Percentiles rank a stretch among this genome's conserved stretches.
Evolutionary conservation across 805 yeast species (phyloP).

Genomic region (Ogataea methylovora): DNA sequence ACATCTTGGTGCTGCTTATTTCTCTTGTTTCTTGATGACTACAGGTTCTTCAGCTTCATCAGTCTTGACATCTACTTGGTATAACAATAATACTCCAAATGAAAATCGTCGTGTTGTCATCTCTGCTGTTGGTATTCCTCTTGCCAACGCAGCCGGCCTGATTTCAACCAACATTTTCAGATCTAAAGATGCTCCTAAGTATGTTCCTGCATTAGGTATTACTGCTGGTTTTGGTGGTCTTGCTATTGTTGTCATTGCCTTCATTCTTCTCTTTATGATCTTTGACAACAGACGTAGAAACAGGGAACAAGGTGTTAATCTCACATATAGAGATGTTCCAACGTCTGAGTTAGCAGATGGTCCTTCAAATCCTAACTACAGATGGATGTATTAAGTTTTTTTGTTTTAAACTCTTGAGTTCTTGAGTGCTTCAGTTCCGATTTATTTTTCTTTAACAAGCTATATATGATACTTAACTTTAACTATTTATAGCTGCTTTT

Average conservation of each 20-base stretch:
- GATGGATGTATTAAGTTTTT: no score
- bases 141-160: slow-evolving; percentile 50
- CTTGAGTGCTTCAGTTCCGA: no score
- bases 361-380: no score
- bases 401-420: no score
- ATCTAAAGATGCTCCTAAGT: slow-evolving; percentile 44
- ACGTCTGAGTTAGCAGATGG: no score
- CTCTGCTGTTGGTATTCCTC: slow-evolving; percentile 42
- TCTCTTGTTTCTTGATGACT: slow-evolving; percentile 11
- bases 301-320: slow-evolving; percentile 25
- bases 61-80: slow-evolving; percentile 44
- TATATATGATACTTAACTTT: no score
- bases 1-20: slow-evolving; percentile 8
- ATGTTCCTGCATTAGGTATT: slow-evolving; percentile 40
- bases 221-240: slow-evolving; percentile 40
- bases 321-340: no score
- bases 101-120: slow-evolving; percentile 38
- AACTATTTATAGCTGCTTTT: no score
- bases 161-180: slow-evolving; percentile 45
- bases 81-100: slow-evolving; percentile 40
- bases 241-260: slow-evolving; percentile 32
- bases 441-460: no score
- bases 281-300: slow-evolving; percentile 36
- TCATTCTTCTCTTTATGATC: slow-evolving; percentile 27
- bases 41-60: slow-evolving; percentile 43